phyloP scores from a whole-genome alignment of 2,329 filamentous ascomycete species.

The Neurospora crassa region DNA sequence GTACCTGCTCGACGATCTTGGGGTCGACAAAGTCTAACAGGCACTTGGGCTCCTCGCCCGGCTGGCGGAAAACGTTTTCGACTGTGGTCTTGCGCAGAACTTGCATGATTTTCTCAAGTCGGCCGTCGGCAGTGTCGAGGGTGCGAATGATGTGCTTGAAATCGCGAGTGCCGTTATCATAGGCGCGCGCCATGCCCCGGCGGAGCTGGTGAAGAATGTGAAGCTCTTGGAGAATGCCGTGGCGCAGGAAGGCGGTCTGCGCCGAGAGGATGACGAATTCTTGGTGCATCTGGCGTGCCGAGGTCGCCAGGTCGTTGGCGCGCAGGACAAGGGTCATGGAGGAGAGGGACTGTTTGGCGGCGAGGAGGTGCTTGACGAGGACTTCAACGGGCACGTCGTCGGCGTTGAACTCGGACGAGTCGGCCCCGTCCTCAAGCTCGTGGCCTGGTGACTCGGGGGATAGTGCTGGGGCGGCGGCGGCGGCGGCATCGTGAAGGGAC shows the following conservation, averaged over 20 bases:
- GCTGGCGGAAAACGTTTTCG: slow-evolving; percentile 52
- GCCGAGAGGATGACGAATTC: slow-evolving; percentile 66
- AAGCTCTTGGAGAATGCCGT: slow-evolving; percentile 48
- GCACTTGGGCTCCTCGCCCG: slow-evolving; percentile 47
- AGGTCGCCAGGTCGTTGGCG: slow-evolving; percentile 75
- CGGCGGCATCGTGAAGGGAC: neutral
- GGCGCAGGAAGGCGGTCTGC: slow-evolving; percentile 57
- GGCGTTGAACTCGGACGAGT: slow-evolving; percentile 25
- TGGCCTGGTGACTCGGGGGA: slow-evolving; percentile 2
- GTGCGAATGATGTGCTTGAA: slow-evolving; percentile 52
- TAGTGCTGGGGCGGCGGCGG: neutral
- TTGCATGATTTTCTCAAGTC: slow-evolving; percentile 57
- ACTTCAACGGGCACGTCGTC: slow-evolving; percentile 53
- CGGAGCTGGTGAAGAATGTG: slow-evolving; percentile 42
- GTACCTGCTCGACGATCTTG: slow-evolving; percentile 54
- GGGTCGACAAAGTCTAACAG: slow-evolving; percentile 72
- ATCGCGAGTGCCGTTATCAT: slow-evolving; percentile 48
- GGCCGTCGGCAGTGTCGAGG: slow-evolving; percentile 57
- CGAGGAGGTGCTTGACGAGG: slow-evolving; percentile 74
- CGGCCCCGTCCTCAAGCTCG: slow-evolving; percentile 7
- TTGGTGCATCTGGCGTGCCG: slow-evolving; percentile 66
- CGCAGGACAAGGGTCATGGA: slow-evolving; percentile 76
- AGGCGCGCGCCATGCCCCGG: slow-evolving; percentile 41
- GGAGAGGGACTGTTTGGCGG: slow-evolving; percentile 77
- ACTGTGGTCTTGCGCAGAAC: slow-evolving; percentile 56